A percentile compares a stretch with the other conserved stretches of the same genome.
Conservation (phyloP, 1,284 basidiomycete species). For the Ustilago trichophora region DNA sequence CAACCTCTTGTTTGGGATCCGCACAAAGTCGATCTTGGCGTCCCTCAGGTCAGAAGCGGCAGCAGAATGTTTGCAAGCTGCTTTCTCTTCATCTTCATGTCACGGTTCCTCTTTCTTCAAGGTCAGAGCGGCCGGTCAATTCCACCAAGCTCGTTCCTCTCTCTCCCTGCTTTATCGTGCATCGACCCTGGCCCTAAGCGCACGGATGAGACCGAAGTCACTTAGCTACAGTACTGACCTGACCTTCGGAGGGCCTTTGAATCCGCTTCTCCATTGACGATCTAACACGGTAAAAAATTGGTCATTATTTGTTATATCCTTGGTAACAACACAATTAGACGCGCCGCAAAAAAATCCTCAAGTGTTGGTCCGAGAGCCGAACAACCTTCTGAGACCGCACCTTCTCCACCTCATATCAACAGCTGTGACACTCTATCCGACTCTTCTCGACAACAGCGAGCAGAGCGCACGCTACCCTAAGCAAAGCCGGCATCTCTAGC, state of each 20-base stretch:
- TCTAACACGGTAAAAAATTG: too few relatives aligned
- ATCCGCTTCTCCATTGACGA: too few relatives aligned
- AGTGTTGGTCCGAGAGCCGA: slow-evolving; percentile 48
- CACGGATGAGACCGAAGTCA: too few relatives aligned
- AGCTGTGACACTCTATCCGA: too few relatives aligned
- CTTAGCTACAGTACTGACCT: too few relatives aligned
- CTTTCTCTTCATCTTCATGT: neutral
- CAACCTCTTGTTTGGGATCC: neutral
- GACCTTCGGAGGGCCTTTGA: too few relatives aligned
- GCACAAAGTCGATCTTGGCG: slow-evolving; percentile 1
- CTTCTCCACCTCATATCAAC: slow-evolving; percentile 19
- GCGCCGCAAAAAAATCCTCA: neutral
- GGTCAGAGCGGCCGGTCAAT: neutral
- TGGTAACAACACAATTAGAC: neutral
- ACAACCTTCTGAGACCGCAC: slow-evolving; percentile 1
- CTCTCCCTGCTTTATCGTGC: too few relatives aligned
- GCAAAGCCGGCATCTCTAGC: too few relatives aligned
- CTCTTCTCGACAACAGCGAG: too few relatives aligned
- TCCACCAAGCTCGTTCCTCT: neutral
- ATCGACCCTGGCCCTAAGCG: too few relatives aligned
- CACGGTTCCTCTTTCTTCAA: too few relatives aligned
- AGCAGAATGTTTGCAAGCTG: neutral
- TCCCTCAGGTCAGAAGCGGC: neutral
- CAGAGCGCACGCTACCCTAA: too few relatives aligned
- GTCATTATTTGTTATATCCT: neutral